phyloP scores from a whole-genome alignment of 1,284 basidiomycete genomes.

The Pseudozyma hubeiensis region DNA sequence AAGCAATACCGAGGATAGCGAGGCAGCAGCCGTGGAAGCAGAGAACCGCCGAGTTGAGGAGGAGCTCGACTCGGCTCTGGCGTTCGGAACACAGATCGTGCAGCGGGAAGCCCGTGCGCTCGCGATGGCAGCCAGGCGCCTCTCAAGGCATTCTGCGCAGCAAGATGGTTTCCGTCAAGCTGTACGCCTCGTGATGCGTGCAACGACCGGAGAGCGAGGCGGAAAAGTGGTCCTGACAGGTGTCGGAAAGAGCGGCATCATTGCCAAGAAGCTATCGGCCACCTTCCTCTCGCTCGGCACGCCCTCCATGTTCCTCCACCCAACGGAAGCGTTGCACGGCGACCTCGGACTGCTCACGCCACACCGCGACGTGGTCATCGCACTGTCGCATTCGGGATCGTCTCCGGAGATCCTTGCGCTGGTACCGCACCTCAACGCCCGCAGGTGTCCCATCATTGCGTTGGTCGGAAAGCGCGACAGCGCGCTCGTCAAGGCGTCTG shows the following conservation, averaged over 20 bases:
- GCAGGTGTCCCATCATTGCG: constrained; percentile 67
- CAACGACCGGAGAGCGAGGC: constrained; percentile 47
- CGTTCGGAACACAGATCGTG: constrained; percentile 39
- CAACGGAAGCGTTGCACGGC: constrained; percentile 69
- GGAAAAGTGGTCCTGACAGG: constrained; percentile 70
- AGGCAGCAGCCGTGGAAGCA: constrained; percentile 35
- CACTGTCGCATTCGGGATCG: constrained; percentile 69
- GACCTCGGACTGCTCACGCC: constrained; percentile 69
- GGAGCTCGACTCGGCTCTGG: constrained; percentile 43
- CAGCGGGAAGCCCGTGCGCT: constrained; percentile 51
- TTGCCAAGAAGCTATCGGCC: constrained; percentile 62
- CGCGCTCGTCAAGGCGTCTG: constrained; percentile 64
- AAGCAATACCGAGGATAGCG: constrained; percentile 24
- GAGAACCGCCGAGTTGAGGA: constrained; percentile 36
- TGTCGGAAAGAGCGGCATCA: constrained; percentile 69
- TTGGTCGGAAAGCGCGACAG: constrained; percentile 65
- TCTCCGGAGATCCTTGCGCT: constrained; percentile 68
- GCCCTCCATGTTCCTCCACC: constrained; percentile 69
- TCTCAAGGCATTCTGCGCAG: constrained; percentile 37
- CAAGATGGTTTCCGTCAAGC: constrained; percentile 50
- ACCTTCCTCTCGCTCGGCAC: constrained; percentile 67
- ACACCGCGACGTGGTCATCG: constrained; percentile 67
- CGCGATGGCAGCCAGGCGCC: constrained; percentile 41
- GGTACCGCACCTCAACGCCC: constrained; percentile 64
- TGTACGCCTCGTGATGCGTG: constrained; percentile 47